These are phyloP conservation scores for Dendrocalamus sinicus DNA, from an alignment of 176 grass and related monocot species.

Conservation along the genomic window DNA sequence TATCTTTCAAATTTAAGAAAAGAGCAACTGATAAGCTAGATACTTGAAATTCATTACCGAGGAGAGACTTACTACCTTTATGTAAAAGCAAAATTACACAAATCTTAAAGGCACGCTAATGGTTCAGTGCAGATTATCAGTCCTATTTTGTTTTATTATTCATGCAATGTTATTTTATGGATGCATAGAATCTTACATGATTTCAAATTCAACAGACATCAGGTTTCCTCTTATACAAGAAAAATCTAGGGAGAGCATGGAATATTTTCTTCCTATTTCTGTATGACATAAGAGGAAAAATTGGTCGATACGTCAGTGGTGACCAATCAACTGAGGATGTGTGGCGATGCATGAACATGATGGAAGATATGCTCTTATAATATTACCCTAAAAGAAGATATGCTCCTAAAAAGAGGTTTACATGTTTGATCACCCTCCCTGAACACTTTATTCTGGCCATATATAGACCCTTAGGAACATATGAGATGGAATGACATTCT, in stretches of 20 bases:
- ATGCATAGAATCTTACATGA: not conserved
- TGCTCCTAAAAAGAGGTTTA: not conserved
- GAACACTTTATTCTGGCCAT: not conserved
- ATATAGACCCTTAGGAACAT: not conserved
- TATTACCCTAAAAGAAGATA: conserved; percentile 21
- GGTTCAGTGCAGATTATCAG: not conserved
- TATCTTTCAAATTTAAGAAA: not conserved
- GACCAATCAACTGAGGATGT: not conserved
- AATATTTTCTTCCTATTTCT: not conserved
- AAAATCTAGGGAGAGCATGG: not conserved
- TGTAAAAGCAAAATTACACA: not conserved
- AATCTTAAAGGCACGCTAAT: not conserved
- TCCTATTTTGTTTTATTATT: not conserved
- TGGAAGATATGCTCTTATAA: conserved; percentile 26
- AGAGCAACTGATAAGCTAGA: not conserved
- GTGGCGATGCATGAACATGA: conserved; percentile 9
- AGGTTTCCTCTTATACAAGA: not conserved
- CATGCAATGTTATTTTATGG: not conserved
- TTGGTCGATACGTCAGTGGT: not conserved
- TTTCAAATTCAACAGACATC: not conserved
- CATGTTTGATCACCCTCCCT: conserved; percentile 1
- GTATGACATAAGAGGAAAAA: conserved; percentile 10
- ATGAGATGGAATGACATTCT: not conserved
- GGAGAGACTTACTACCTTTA: not conserved
- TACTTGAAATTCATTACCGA: not conserved